Evolutionary conservation across 306 rosid species (phyloP).

Genomic region (Fragaria ananassa): DNA sequence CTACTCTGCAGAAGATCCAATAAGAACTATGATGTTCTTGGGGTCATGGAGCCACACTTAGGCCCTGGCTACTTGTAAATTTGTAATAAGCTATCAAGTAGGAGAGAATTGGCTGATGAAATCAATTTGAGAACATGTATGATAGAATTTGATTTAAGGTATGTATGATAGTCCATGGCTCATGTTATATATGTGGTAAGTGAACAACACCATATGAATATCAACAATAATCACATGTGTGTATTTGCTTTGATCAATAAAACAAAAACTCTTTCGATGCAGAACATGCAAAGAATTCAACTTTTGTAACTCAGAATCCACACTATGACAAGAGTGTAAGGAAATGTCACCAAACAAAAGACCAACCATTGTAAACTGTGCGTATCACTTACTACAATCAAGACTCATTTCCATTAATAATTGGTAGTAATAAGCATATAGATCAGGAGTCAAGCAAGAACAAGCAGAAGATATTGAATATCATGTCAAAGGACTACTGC

Average conservation of each 20-base stretch:
- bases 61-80: not conserved
- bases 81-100: not conserved
- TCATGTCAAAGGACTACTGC: not conserved
- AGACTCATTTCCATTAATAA: not conserved
- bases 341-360: not conserved
- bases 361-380: not conserved
- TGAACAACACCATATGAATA: not conserved
- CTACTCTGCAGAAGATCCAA: slow-evolving; percentile 42
- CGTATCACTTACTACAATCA: not conserved
- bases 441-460: not conserved
- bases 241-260: not conserved
- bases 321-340: not conserved
- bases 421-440: not conserved
- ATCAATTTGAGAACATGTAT: not conserved
- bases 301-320: not conserved
- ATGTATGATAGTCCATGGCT: slow-evolving; percentile 4
- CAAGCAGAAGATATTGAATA: not conserved
- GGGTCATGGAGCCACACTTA: slow-evolving; percentile 53
- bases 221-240: not conserved
- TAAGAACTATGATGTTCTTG: slow-evolving; percentile 48
- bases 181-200: not conserved
- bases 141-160: not conserved
- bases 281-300: not conserved
- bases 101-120: not conserved
- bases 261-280: not conserved